Percentiles rank a stretch among this genome's conserved stretches.
phyloP scores from a whole-genome alignment of 2,329 filamentous ascomycete species.

The Verticillium zaregamsianum region DNA sequence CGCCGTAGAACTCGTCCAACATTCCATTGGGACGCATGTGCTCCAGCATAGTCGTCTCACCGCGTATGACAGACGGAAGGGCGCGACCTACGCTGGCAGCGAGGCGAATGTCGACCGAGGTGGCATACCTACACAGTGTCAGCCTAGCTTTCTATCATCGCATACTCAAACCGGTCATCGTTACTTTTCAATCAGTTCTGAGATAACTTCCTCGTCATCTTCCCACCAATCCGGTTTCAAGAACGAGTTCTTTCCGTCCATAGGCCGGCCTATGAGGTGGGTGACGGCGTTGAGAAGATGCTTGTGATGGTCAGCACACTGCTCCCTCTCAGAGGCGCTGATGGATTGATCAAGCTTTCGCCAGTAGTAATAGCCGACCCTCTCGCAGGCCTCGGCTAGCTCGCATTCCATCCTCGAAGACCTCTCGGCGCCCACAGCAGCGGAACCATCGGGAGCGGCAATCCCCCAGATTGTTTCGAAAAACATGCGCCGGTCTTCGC shows the following conservation, averaged over 20 bases:
- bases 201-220: neutral
- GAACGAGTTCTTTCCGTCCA: neutral
- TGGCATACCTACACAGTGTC: too few species aligned
- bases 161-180: neutral
- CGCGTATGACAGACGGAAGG: slow-evolving; percentile 26
- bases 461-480: slow-evolving; percentile 6
- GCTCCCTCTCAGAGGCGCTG: neutral
- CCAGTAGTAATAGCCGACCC: neutral
- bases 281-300: neutral
- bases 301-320: neutral
- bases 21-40: slow-evolving; percentile 28
- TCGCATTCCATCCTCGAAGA: neutral
- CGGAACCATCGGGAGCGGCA: slow-evolving; percentile 10
- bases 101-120: neutral
- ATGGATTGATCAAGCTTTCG: neutral
- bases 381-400: neutral
- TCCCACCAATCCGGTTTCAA: neutral
- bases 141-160: too few species aligned
- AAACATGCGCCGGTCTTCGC: slow-evolving; percentile 2
- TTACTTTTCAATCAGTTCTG: neutral
- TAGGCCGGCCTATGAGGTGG: neutral
- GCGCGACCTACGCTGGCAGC: neutral
- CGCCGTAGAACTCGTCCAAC: slow-evolving; percentile 27
- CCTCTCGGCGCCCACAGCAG: slow-evolving; percentile 17
- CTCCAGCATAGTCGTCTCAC: slow-evolving; percentile 30